A percentile compares a stretch with the other conserved stretches of the same genome.
Evolutionary conservation across 1,284 basidiomycete species (phyloP).

Genomic region (Cutaneotrichosporon cutaneum): DNA sequence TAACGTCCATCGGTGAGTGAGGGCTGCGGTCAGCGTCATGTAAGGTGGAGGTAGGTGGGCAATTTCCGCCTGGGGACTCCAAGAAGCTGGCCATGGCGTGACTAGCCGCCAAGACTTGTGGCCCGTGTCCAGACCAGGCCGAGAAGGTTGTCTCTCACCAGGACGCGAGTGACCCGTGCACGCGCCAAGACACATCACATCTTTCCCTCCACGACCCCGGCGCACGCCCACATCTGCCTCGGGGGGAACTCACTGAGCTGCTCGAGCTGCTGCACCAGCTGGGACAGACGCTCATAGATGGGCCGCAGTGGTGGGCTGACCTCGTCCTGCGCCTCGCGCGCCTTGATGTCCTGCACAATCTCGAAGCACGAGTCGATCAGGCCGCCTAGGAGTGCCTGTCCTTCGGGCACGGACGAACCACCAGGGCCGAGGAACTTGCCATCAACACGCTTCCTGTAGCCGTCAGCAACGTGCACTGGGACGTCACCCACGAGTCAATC

Average conservation of each 20-base stretch:
- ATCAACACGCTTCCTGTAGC: slow-evolving; percentile 76
- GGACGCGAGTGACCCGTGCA: background rate
- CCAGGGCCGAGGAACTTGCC: slow-evolving; percentile 94
- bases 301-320: slow-evolving; percentile 85
- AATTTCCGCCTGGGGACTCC: background rate
- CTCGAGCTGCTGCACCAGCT: slow-evolving; percentile 63
- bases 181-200: background rate
- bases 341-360: slow-evolving; percentile 92
- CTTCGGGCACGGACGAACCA: slow-evolving; percentile 78
- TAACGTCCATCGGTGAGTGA: slow-evolving; percentile 96
- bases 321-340: slow-evolving; percentile 87
- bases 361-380: slow-evolving; percentile 97
- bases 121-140: background rate
- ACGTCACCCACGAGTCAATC: slow-evolving; percentile 79
- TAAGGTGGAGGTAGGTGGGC: background rate
- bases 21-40: slow-evolving; percentile 54
- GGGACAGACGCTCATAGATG: slow-evolving; percentile 87
- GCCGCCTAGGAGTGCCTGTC: slow-evolving; percentile 73
- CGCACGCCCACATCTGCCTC: background rate
- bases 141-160: background rate
- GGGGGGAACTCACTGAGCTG: slow-evolving; percentile 40
- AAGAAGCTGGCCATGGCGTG: background rate
- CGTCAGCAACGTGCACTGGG: slow-evolving; percentile 17
- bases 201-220: background rate
- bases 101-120: background rate